Conservation (phyloP, 495 filamentous ascomycete species). For the Aspergillus sclerotioniger region DNA sequence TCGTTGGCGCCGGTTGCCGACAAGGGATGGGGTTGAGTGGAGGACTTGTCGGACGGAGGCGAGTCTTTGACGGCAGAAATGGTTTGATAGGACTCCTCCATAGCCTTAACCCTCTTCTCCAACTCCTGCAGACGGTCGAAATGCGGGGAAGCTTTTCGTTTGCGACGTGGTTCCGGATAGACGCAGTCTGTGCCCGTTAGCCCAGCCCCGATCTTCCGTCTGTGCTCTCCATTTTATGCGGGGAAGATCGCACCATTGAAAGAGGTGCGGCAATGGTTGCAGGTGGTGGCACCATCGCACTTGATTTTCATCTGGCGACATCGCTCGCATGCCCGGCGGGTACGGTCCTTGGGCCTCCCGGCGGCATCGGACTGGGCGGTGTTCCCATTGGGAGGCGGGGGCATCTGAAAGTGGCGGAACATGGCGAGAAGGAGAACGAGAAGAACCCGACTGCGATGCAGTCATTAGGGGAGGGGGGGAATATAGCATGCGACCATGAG, state of each 20-base stretch:
- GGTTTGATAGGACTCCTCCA: constrained; percentile 11
- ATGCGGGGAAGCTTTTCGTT: not conserved
- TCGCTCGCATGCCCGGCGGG: constrained; percentile 11
- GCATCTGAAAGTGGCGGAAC: constrained; percentile 2
- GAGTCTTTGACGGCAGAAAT: not conserved
- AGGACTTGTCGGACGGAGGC: not conserved
- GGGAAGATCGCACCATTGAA: constrained; percentile 9
- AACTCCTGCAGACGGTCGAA: constrained; percentile 1
- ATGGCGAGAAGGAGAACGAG: not conserved
- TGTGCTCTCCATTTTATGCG: not conserved
- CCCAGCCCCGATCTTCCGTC: not conserved
- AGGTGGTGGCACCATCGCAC: constrained; percentile 10
- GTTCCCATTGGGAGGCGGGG: not conserved
- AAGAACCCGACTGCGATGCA: not conserved
- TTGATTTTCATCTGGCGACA: constrained; percentile 20
- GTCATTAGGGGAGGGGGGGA: not conserved
- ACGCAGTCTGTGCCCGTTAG: constrained; percentile 10
- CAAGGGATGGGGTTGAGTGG: not conserved
- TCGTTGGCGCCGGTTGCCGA: not conserved
- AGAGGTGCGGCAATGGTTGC: constrained; percentile 7
- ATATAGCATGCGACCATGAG: not conserved
- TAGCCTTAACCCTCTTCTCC: constrained; percentile 11
- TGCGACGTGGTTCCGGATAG: constrained; percentile 10
- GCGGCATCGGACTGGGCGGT: not conserved
- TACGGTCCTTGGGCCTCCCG: not conserved